Evolutionary conservation across 164 flowering plant species (phyloP).

Genomic region (Sedum album): DNA sequence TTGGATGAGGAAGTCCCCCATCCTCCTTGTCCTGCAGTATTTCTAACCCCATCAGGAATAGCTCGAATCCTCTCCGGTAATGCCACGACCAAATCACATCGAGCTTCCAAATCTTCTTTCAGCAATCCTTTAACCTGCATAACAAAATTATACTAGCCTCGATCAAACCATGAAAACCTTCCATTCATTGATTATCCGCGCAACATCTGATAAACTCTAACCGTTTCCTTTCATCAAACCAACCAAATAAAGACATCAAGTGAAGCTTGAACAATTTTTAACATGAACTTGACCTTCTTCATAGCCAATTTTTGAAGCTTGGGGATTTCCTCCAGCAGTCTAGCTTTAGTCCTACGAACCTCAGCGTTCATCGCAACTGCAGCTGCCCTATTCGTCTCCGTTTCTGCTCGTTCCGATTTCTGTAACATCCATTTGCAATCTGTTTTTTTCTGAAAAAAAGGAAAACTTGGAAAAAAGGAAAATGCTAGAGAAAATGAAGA

Average conservation of each 20-base stretch:
- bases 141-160: background rate
- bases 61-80: conserved; percentile 46
- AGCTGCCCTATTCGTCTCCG: conserved; percentile 42
- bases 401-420: conserved; percentile 42
- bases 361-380: conserved; percentile 56
- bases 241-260: too few species aligned
- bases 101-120: conserved; percentile 34
- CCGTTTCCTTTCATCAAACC: too few species aligned
- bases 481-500: background rate
- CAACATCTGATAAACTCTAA: background rate
- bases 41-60: conserved; percentile 47
- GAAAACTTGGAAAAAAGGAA: too few species aligned
- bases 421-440: conserved; percentile 16
- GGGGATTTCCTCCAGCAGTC: conserved; percentile 45
- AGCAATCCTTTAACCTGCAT: conserved; percentile 31
- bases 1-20: conserved; percentile 35
- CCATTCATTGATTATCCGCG: background rate
- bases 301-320: conserved; percentile 39
- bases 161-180: background rate
- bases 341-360: conserved; percentile 47
- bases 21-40: conserved; percentile 30
- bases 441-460: too few species aligned
- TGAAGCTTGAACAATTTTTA: too few species aligned
- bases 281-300: conserved; percentile 58
- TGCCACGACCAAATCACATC: conserved; percentile 39